Base-by-base conservation (phyloP, 1,284 basidiomycete genomes). In the Tetrapyrgos nigripes region DNA sequence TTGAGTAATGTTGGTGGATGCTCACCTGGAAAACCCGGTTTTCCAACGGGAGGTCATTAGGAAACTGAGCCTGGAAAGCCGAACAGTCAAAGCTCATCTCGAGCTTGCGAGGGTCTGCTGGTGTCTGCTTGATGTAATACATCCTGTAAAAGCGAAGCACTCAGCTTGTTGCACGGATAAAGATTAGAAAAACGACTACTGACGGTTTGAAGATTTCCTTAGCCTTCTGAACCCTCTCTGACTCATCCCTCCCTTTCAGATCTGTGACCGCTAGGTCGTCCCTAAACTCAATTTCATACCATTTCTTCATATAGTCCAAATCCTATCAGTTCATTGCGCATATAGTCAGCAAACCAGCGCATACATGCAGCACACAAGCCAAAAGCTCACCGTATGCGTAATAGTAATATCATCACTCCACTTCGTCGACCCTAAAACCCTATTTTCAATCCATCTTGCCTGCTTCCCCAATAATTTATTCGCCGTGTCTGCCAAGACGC, bases 381-480 rank as follows among this genome's bases (percentile, higher is more conserved):
- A 27, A 43, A 49, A 68, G 29, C 65, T 58, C 54, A 77, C 75
- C 57, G 67, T 69, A 61, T 79, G 78, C 2, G 78, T 79, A 44
- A 75, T 71, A 31, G 77, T 79, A 11, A 79, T 70, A 63, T 80
- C 77, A 67, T 76, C 74, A 6, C 61, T 73, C 72, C 73, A 77
- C 57, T 75, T 74, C 13, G 79, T 77, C 19, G 68, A 73, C 14
- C 82, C 81, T 33, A 85, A 68, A n/a, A 84, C 76, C 51, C 68
- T 71, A 58, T 74, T 75, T 66, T 84, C 83, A 37, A 78, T 69
- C 72, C 74, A 77, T 2, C 73, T 69, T 2, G 80, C 79, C 23
- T 70, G 64, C 53, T 78, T 75, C 27, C 79, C 79, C 45, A 83
- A 67, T n/a, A 83, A 64, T 35, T 74, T 70, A 64, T 79, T 73